phyloP scores from a whole-genome alignment of 495 filamentous ascomycete genomes.

The Xylaria venustula region DNA sequence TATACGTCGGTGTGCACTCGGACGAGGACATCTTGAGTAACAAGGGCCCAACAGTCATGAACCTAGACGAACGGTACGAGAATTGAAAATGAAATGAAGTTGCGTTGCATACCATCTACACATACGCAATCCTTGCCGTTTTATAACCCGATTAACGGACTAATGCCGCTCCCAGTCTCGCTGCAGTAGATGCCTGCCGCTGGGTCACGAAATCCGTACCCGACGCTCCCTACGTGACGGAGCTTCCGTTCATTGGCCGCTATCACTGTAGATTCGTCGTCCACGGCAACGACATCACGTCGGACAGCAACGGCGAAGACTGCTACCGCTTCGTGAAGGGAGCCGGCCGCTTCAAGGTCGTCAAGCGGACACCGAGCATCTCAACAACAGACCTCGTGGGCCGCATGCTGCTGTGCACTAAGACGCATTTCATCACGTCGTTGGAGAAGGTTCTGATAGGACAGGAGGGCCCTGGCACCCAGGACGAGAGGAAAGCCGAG shows the following conservation, averaged over 20 bases:
- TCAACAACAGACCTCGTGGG: conserved; percentile 97
- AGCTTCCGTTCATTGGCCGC: conserved; percentile 86
- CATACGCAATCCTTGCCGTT: not conserved
- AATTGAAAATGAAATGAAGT: not conserved
- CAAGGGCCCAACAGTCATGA: conserved; percentile 98
- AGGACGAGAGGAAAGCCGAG: conserved; percentile 59
- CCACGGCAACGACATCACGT: conserved; percentile 88
- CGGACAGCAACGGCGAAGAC: conserved; percentile 81
- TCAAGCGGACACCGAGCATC: conserved; percentile 94
- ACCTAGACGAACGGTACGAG: conserved; percentile 73
- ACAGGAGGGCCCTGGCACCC: conserved; percentile 66
- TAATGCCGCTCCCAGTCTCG: conserved; percentile 42
- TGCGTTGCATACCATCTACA: conserved; percentile 8
- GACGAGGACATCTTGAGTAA: conserved; percentile 93
- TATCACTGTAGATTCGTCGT: conserved; percentile 93
- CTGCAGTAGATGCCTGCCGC: conserved; percentile 89
- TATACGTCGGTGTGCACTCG: conserved; percentile 89
- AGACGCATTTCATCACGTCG: conserved; percentile 80
- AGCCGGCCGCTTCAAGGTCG: conserved; percentile 86
- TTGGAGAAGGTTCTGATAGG: conserved; percentile 66
- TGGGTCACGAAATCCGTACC: conserved; percentile 86
- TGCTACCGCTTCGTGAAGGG: conserved; percentile 97
- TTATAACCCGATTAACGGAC: conserved; percentile 9
- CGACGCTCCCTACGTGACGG: conserved; percentile 91
- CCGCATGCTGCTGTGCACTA: conserved; percentile 92